Conservation (phyloP, 2,329 filamentous ascomycete species). For the Diatrype stigma region DNA sequence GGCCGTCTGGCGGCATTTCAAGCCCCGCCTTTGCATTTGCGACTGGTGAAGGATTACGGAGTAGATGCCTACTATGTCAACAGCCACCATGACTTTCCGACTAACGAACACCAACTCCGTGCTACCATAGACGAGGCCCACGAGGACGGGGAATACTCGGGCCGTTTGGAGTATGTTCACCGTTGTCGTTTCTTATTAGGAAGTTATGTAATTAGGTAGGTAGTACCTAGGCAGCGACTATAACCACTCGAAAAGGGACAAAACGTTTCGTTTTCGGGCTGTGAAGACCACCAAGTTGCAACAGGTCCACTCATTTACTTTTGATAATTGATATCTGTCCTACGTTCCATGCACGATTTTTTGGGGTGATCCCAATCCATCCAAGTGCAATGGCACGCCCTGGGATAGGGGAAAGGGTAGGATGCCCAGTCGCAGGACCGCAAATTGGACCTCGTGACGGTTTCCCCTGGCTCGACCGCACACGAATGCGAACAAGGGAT, state of each 20-base stretch:
- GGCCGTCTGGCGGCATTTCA: neutral
- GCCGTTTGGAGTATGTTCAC: neutral
- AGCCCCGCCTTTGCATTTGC: neutral
- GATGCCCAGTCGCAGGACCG: neutral
- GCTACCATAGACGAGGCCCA: neutral
- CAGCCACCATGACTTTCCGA: too few relatives aligned
- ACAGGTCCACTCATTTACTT: neutral
- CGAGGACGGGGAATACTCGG: neutral
- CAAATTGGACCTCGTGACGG: neutral
- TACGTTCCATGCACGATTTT: too few relatives aligned
- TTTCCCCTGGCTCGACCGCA: neutral
- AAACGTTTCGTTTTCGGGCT: neutral
- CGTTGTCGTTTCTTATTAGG: neutral
- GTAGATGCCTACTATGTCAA: too few relatives aligned
- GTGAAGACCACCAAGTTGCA: neutral
- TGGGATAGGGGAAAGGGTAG: neutral
- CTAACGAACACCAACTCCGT: neutral
- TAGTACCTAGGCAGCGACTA: neutral
- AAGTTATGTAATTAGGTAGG: too few relatives aligned
- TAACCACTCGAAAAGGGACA: too few relatives aligned
- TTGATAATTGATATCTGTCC: neutral
- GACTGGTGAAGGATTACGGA: too few relatives aligned
- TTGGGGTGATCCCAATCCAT: too few relatives aligned
- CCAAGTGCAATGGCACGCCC: neutral
- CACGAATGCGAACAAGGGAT: neutral